These are phyloP conservation scores for Pisolithus microcarpus DNA, from an alignment of 768 basidiomycete genomes.

Conservation along the genomic window DNA sequence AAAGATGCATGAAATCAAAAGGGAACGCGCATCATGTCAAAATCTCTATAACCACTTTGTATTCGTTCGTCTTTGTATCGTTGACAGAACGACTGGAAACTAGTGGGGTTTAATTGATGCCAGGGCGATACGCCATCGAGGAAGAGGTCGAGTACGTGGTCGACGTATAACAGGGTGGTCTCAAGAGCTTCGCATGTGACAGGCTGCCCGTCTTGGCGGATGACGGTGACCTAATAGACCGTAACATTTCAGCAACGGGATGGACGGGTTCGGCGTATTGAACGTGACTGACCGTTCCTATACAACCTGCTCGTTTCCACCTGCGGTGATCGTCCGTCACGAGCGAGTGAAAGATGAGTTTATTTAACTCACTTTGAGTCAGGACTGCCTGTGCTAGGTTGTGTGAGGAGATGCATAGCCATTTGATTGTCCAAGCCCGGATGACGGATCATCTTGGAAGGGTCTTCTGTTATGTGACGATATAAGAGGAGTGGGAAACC, in stretches of 20 bases:
- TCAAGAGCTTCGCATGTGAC: constrained; percentile 22
- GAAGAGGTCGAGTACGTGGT: constrained; percentile 25
- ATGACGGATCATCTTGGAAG: constrained; percentile 14
- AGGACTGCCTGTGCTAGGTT: constrained; percentile 21
- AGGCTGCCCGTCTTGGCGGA: constrained; percentile 18
- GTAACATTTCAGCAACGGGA: background rate
- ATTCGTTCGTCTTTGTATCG: constrained; percentile 16
- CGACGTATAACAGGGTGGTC: constrained; percentile 28
- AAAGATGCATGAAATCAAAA: constrained; percentile 7
- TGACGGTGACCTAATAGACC: constrained; percentile 17
- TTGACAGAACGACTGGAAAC: constrained; percentile 19
- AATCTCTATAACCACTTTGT: constrained; percentile 5
- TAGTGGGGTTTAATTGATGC: constrained; percentile 12
- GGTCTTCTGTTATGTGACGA: constrained; percentile 18
- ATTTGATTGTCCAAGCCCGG: constrained; percentile 24
- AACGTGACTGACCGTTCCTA: constrained; percentile 18
- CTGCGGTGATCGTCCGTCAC: constrained; percentile 2
- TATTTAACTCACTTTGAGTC: constrained; percentile 14
- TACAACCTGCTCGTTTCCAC: constrained; percentile 19
- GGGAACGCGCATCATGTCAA: constrained; percentile 14
- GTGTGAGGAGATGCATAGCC: constrained; percentile 24
- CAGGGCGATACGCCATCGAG: constrained; percentile 14
- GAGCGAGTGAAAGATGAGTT: background rate
- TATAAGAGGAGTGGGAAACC: constrained; percentile 25
- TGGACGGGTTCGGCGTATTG: too few relatives aligned